These are phyloP conservation scores for Penicillium mononematosum DNA, from an alignment of 495 filamentous ascomycete species.

Conservation along the genomic window DNA sequence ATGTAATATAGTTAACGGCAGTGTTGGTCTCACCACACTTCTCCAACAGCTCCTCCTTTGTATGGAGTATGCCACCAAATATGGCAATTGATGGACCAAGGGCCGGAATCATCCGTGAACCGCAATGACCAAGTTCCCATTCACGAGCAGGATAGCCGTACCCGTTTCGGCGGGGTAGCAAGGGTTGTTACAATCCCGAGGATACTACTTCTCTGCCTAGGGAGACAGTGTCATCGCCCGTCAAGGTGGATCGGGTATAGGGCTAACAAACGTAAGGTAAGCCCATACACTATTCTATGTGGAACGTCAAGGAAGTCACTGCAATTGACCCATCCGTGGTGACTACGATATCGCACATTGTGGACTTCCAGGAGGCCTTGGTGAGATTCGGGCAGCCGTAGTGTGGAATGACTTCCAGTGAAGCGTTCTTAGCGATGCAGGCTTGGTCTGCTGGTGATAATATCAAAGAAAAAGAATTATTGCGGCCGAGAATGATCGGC, in stretches of 20 bases:
- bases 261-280: conserved; percentile 48
- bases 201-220: conserved; percentile 14
- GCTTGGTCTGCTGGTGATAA: conserved; percentile 60
- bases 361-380: conserved; percentile 25
- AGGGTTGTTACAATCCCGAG: conserved; percentile 14
- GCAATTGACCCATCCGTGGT: not conserved
- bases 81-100: conserved; percentile 54
- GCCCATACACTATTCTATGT: conserved; percentile 59
- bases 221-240: conserved; percentile 49
- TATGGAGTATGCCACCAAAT: conserved; percentile 44
- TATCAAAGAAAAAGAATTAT: conserved; percentile 42
- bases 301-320: conserved; percentile 45
- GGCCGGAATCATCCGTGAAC: conserved; percentile 52
- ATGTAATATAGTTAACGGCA: conserved; percentile 10
- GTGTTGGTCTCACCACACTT: conserved; percentile 24
- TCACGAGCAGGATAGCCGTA: conserved; percentile 52
- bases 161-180: conserved; percentile 56
- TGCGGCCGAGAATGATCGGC: no score
- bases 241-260: conserved; percentile 83
- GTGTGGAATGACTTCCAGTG: conserved; percentile 49
- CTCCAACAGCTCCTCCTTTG: conserved; percentile 44
- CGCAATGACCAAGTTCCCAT: conserved; percentile 45
- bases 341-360: conserved; percentile 3
- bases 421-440: conserved; percentile 49
- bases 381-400: conserved; percentile 33